Evolutionary conservation across 2,329 filamentous ascomycete species (phyloP).

Genomic region (Ophiocordyceps sinensis): DNA sequence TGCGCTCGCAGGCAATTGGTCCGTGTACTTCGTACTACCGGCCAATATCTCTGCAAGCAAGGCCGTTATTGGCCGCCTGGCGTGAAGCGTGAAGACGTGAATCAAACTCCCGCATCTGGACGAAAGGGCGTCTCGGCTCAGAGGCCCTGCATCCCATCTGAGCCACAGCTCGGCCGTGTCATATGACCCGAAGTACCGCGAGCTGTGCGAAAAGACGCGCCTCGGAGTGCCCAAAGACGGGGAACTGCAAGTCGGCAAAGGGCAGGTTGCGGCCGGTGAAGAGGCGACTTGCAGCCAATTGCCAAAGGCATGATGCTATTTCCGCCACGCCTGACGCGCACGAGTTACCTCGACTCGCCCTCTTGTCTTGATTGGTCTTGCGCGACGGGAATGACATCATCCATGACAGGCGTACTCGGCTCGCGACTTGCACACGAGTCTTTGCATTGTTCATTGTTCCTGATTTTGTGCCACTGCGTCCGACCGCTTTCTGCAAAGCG

Average conservation of each 20-base stretch:
- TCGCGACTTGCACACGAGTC: no score
- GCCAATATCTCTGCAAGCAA: no score
- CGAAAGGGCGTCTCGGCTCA: background rate
- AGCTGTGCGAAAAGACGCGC: conserved; percentile 60
- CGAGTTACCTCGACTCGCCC: no score
- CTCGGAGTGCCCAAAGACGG: conserved; percentile 69
- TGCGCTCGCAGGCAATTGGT: no score
- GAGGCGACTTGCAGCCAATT: conserved; percentile 41
- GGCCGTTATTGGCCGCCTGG: no score
- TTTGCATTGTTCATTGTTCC: no score
- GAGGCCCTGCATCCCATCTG: conserved; percentile 13
- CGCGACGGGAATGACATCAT: background rate
- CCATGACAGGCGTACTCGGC: background rate
- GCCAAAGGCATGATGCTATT: conserved; percentile 59
- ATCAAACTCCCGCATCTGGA: no score
- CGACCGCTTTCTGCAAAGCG: no score
- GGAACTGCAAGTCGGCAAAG: conserved; percentile 80
- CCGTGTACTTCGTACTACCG: no score
- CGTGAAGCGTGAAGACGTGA: no score
- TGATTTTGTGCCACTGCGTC: no score
- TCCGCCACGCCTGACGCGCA: conserved; percentile 64
- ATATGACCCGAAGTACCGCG: conserved; percentile 75
- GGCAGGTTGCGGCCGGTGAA: conserved; percentile 67
- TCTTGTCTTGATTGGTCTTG: no score
- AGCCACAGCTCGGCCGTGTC: conserved; percentile 62